phyloP scores from a whole-genome alignment of 768 basidiomycete species.

The Calocera viscosa region DNA sequence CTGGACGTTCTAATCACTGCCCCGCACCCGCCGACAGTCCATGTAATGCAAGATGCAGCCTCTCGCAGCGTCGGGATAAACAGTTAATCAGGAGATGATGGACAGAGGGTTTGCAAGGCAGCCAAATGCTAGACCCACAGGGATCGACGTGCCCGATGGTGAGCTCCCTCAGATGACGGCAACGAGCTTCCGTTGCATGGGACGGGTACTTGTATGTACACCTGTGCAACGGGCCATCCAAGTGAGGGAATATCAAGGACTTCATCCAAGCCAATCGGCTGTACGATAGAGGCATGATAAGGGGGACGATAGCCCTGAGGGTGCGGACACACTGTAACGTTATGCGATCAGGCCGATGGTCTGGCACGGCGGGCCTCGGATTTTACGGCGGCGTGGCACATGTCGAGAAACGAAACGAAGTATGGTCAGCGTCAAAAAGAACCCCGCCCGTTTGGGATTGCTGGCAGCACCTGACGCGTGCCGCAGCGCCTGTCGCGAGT shows the following conservation, averaged over 20 bases:
- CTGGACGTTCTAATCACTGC: no score
- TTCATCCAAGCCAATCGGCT: conserved; percentile 2
- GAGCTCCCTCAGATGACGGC: background rate
- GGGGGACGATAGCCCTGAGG: background rate
- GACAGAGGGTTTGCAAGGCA: no score
- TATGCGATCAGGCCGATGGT: background rate
- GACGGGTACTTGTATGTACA: background rate
- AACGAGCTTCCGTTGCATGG: background rate
- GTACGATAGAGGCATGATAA: conserved; percentile 1
- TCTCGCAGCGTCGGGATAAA: no score
- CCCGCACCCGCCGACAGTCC: no score
- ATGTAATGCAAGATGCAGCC: no score
- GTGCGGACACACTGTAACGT: background rate
- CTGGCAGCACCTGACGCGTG: background rate
- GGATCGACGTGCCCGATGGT: background rate
- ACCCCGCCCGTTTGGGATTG: background rate
- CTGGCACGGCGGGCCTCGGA: background rate
- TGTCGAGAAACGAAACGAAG: background rate
- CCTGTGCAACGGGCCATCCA: background rate
- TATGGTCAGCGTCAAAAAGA: background rate
- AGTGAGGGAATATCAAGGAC: background rate
- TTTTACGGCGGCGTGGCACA: background rate
- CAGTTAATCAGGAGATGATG: no score
- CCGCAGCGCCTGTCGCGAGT: background rate
- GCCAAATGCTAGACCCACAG: no score